Evolutionary conservation across 495 filamentous ascomycete genomes (phyloP), one percentile per base, ranked within the genome.

Genomic region (Astrothelium subdiscretum): DNA sequence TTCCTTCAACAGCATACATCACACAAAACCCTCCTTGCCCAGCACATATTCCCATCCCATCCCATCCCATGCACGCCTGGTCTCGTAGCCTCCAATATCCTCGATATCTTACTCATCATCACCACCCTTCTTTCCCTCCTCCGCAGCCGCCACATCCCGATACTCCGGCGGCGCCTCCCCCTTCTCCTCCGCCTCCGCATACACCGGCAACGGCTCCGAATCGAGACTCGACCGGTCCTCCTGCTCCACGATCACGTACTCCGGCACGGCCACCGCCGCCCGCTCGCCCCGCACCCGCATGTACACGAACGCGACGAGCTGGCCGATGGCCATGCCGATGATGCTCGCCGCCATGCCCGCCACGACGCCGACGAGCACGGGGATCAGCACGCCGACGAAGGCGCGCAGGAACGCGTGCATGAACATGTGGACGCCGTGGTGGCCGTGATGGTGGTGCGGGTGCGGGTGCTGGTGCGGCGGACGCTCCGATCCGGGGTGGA

Each of bases 301-400:
- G 20, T 64, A 62, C n/a, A 70, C 18, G 11, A 66, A 59, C 24
- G 68, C 68, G 27, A 72, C 67, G 43, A 32, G 29, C 38, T 57
- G 64, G 52, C 68, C 68, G 35, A 72, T 54, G 42, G 63, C 66
- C 66, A 70, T 70, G 52, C 68, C 70, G 58, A 70, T 54, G 31
- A 69, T 59, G 40, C 65, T 70, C 3, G 67, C 66, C 40, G 67
- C 57, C 32, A 68, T 68, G 29, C 70, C 70, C 20, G 67, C 70
- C 20, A 66, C 63, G 58, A 70, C 61, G 24, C 70, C 70, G 43
- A 72, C 63, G 13, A 72, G 65, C 48, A 72, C 63, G 10, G 68
- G 68, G 54, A 70, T 61, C 15, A 62, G 51, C 15, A 62, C 43
- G 58, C 38, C 38, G 32, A 59, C 31, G 63, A 67, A 65, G 44